Conservation (phyloP, 371 early-diverging fungal genomes). For the Smittium mucronatum region DNA sequence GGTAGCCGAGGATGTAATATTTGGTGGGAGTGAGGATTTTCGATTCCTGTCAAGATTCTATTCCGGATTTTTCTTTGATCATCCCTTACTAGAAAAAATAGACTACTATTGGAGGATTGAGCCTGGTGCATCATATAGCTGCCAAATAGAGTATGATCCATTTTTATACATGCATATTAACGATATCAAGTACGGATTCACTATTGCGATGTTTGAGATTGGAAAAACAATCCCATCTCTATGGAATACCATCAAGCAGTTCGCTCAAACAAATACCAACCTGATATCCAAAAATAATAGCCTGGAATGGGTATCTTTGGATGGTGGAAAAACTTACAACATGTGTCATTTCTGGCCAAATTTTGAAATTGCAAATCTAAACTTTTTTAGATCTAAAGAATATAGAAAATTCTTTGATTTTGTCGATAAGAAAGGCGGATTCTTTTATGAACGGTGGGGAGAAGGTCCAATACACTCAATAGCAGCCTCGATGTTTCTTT, state of each 20-base stretch:
- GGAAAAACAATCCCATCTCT: constrained; percentile 59
- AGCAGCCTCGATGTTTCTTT: constrained; percentile 29
- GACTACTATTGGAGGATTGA: constrained; percentile 87
- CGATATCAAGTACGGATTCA: constrained; percentile 46
- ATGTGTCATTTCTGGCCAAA: constrained; percentile 94
- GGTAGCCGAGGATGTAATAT: constrained; percentile 24
- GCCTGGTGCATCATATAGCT: constrained; percentile 65
- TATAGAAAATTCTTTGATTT: constrained; percentile 69
- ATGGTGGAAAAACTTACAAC: constrained; percentile 43
- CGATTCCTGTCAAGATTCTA: constrained; percentile 47
- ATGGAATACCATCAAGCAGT: constrained; percentile 45
- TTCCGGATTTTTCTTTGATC: constrained; percentile 66
- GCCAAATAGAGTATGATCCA: constrained; percentile 66
- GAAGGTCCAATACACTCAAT: constrained; percentile 85
- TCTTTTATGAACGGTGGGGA: constrained; percentile 94
- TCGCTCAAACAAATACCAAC: constrained; percentile 30
- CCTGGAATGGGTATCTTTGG: constrained; percentile 35
- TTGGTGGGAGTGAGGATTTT: constrained; percentile 44
- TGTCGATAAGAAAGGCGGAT: constrained; percentile 72
- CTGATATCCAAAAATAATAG: constrained; percentile 24
- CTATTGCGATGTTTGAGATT: constrained; percentile 60
- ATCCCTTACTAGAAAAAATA: constrained; percentile 49
- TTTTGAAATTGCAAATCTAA: constrained; percentile 85
- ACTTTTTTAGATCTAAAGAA: constrained; percentile 32
- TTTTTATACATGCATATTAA: constrained; percentile 44